Percentiles rank a stretch among this genome's conserved stretches.
Conservation (phyloP, 257 asterid species). For the Nicotiana undulata region DNA sequence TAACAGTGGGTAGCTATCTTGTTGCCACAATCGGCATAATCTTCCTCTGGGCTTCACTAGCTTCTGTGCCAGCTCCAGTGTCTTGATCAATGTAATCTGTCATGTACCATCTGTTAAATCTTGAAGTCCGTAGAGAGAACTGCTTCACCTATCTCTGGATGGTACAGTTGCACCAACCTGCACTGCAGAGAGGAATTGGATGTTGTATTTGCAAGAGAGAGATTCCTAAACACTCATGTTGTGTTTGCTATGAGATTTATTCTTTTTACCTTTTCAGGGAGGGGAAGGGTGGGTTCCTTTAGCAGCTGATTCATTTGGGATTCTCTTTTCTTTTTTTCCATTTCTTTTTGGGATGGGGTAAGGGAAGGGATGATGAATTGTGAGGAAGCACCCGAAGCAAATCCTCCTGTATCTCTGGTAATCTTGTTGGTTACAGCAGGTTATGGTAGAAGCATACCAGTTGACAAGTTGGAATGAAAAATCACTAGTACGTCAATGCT, state of each 20-base stretch:
- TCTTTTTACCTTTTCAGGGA: not conserved
- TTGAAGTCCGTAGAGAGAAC: not conserved
- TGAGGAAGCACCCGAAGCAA: not conserved
- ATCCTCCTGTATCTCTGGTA: not conserved
- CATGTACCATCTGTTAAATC: not conserved
- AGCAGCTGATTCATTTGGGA: not conserved
- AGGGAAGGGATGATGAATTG: not conserved
- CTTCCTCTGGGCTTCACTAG: not conserved
- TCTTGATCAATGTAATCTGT: not conserved
- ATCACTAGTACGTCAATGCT: not conserved
- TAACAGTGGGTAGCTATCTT: not conserved
- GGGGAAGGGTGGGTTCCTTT: not conserved
- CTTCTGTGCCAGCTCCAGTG: not conserved
- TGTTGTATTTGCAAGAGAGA: not conserved
- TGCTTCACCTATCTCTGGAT: not conserved
- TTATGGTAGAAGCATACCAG: not conserved
- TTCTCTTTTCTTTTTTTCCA: not conserved
- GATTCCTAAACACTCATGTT: not conserved
- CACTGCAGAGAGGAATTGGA: not conserved
- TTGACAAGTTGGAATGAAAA: not conserved
- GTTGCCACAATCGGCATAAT: not conserved
- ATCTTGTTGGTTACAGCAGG: constrained; percentile 3
- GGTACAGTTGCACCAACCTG: not conserved
- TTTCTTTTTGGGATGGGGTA: not conserved
- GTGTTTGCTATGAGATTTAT: not conserved